A percentile compares a stretch with the other conserved stretches of the same genome.
These are phyloP conservation scores for Cercospora sp. DNA, from an alignment of 2,329 filamentous ascomycete species.

Conservation along the genomic window DNA sequence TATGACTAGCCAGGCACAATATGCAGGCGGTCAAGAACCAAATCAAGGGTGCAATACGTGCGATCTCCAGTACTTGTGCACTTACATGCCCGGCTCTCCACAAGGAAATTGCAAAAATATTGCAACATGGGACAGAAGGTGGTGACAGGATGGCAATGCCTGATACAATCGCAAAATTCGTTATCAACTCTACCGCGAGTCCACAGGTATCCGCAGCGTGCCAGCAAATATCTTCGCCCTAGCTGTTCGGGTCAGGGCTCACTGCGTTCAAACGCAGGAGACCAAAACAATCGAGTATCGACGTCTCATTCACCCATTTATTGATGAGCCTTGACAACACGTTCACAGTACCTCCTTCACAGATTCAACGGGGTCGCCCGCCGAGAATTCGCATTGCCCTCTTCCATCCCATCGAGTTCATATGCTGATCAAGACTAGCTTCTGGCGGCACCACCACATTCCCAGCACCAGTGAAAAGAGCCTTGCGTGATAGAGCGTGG, in stretches of 20 bases:
- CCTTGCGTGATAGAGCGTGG: background rate
- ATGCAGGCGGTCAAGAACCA: background rate
- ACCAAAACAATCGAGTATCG: background rate
- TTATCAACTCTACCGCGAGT: background rate
- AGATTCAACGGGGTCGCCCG: background rate
- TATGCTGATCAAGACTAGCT: background rate
- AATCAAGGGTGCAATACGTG: background rate
- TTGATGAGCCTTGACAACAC: background rate
- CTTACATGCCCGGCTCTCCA: background rate
- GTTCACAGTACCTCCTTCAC: background rate
- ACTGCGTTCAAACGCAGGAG: background rate
- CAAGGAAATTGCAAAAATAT: background rate
- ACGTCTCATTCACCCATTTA: background rate
- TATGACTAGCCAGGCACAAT: background rate
- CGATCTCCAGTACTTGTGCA: background rate
- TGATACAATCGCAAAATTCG: background rate
- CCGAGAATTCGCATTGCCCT: background rate
- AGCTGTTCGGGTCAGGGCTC: background rate
- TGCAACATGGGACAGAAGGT: background rate
- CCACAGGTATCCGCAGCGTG: background rate
- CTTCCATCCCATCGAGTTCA: background rate
- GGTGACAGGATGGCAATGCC: background rate
- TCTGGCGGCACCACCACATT: background rate
- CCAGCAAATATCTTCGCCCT: background rate
- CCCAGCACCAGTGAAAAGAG: background rate